Percentiles rank a stretch among this genome's conserved stretches.
Conservation (phyloP, 805 yeast species). For the Debaryomyces hansenii region DNA sequence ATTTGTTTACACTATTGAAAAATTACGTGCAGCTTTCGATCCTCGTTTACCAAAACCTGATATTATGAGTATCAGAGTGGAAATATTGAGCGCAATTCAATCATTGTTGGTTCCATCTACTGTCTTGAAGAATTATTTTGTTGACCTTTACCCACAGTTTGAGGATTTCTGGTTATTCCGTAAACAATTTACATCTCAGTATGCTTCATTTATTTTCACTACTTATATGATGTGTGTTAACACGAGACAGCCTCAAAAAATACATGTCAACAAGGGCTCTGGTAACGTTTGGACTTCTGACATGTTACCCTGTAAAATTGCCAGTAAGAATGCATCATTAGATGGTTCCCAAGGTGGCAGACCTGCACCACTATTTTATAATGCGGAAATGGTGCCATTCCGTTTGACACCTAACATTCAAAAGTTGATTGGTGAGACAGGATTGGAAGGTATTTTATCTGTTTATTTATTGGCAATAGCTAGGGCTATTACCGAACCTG, state of each 20-base stretch:
- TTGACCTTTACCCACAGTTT: constrained; percentile 66
- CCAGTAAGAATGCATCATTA: constrained; percentile 50
- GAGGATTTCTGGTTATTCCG: constrained; percentile 98
- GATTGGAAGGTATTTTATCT: constrained; percentile 87
- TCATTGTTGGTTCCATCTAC: constrained; percentile 82
- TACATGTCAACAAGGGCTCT: constrained; percentile 73
- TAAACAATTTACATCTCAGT: constrained; percentile 90
- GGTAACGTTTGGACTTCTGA: constrained; percentile 94
- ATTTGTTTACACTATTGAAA: constrained; percentile 78
- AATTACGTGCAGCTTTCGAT: constrained; percentile 89
- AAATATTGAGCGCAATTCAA: constrained; percentile 88
- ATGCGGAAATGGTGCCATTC: constrained; percentile 93
- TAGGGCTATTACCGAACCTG: constrained; percentile 85
- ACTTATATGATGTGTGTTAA: constrained; percentile 94
- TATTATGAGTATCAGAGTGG: constrained; percentile 81
- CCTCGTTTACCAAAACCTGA: constrained; percentile 94
- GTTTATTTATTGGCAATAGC: constrained; percentile 84
- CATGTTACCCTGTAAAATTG: constrained; percentile 87
- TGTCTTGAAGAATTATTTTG: constrained; percentile 76
- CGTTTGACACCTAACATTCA: constrained; percentile 95
- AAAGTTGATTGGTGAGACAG: constrained; percentile 89
- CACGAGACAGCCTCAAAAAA: constrained; percentile 90
- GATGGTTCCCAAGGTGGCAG: constrained; percentile 51
- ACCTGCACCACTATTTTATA: constrained; percentile 81
- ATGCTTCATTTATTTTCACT: constrained; percentile 89